These are phyloP conservation scores for Mortierella sp. DNA, from an alignment of 371 early-diverging fungal species.

Conservation along the genomic window DNA sequence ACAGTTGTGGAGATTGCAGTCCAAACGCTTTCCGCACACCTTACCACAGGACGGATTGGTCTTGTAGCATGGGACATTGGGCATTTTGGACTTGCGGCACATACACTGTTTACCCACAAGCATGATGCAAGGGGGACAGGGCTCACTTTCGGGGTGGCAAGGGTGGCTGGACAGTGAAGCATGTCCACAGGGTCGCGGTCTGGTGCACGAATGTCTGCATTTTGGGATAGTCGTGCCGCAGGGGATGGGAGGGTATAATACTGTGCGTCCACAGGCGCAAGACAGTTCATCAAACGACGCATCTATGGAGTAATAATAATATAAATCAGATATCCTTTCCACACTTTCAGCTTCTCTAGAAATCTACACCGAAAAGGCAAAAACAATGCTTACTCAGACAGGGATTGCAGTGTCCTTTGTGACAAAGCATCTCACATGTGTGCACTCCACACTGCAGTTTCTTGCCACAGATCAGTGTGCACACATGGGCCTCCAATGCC, in stretches of 20 bases:
- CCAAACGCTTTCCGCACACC: conserved; percentile 70
- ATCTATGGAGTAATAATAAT: conserved; percentile 30
- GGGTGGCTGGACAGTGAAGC: conserved; percentile 70
- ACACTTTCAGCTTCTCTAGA: too few relatives aligned
- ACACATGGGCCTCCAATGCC: conserved; percentile 47
- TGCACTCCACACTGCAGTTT: conserved; percentile 75
- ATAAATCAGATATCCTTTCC: too few relatives aligned
- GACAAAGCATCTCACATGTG: conserved; percentile 74
- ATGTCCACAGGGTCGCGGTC: conserved; percentile 78
- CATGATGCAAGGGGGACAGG: conserved; percentile 82
- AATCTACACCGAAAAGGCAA: too few relatives aligned
- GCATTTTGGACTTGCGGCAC: conserved; percentile 77
- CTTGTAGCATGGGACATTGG: conserved; percentile 78
- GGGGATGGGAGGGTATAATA: conserved; percentile 77
- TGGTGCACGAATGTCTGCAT: conserved; percentile 75
- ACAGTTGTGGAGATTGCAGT: conserved; percentile 77
- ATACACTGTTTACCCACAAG: conserved; percentile 73
- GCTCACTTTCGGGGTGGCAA: conserved; percentile 78
- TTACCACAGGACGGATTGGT: conserved; percentile 75
- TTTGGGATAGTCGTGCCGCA: conserved; percentile 78
- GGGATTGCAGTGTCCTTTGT: conserved; percentile 77
- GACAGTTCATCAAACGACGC: conserved; percentile 76
- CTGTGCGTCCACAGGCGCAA: conserved; percentile 82
- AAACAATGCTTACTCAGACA: conserved; percentile 62
- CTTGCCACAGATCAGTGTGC: conserved; percentile 72